Conservation (phyloP, 2,329 filamentous ascomycete species). For the Camillea tinctor region DNA sequence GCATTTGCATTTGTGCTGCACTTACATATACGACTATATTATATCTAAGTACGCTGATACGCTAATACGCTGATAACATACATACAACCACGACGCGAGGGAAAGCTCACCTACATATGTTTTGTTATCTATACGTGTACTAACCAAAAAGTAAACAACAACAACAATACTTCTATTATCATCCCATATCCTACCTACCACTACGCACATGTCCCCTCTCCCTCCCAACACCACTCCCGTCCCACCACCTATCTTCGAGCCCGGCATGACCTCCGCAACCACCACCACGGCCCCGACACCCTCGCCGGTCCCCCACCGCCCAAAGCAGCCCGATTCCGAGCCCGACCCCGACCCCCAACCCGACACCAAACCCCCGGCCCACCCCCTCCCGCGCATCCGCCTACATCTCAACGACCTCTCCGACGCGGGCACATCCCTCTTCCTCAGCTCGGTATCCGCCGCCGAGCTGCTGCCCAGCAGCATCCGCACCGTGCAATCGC, state of each 20-base stretch:
- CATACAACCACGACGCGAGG: too few species aligned
- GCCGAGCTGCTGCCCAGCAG: constrained; percentile 60
- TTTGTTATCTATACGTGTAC: too few species aligned
- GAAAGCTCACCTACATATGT: too few species aligned
- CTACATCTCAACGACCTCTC: constrained; percentile 58
- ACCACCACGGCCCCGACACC: constrained; percentile 12
- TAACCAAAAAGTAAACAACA: too few species aligned
- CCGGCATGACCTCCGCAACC: constrained; percentile 30
- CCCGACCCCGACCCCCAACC: background rate
- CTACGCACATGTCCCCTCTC: constrained; percentile 29
- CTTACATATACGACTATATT: too few species aligned
- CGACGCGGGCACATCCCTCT: constrained; percentile 61
- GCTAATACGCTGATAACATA: too few species aligned
- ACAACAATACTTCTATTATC: background rate
- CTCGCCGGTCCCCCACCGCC: constrained; percentile 17
- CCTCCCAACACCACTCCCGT: constrained; percentile 33
- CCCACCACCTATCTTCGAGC: constrained; percentile 34
- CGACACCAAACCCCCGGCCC: constrained; percentile 1
- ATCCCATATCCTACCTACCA: background rate
- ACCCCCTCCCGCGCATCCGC: constrained; percentile 54
- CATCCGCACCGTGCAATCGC: constrained; percentile 65
- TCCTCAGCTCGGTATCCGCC: constrained; percentile 66
- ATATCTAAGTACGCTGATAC: too few species aligned
- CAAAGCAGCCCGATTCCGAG: constrained; percentile 2
- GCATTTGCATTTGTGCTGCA: too few species aligned